phyloP scores from a whole-genome alignment of 2,329 filamentous ascomycete genomes.

The Ceratocystis papillata region DNA sequence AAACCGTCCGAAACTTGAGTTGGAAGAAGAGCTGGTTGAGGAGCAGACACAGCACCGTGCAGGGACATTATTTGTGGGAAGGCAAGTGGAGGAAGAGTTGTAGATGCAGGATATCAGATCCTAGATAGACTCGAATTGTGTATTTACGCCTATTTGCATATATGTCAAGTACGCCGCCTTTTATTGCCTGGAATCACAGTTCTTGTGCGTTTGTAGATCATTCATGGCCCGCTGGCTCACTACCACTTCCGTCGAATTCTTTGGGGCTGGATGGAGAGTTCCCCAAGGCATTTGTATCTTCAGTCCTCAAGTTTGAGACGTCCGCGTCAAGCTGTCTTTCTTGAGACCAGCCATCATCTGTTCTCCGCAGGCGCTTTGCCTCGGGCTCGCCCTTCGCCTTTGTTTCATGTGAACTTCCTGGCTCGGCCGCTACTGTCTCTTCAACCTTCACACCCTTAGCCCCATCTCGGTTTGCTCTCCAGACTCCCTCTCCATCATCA shows the following conservation, averaged over 20 bases:
- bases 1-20: slow-evolving; percentile 30
- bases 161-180: not conserved
- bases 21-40: slow-evolving; percentile 26
- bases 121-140: no score
- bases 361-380: not conserved
- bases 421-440: slow-evolving; percentile 13
- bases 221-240: slow-evolving; percentile 17
- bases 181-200: not conserved
- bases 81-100: slow-evolving; percentile 16
- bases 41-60: slow-evolving; percentile 13
- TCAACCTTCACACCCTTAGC: slow-evolving; percentile 42
- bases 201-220: not conserved
- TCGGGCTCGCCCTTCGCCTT: not conserved
- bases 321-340: slow-evolving; percentile 11
- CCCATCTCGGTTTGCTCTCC: slow-evolving; percentile 80
- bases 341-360: not conserved
- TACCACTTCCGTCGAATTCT: slow-evolving; percentile 14
- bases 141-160: not conserved
- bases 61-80: slow-evolving; percentile 20
- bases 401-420: no score
- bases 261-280: slow-evolving; percentile 13
- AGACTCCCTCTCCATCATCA: slow-evolving; percentile 63
- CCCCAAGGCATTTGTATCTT: not conserved
- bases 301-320: not conserved
- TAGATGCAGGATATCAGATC: not conserved